Conservation (phyloP, 2,329 filamentous ascomycete species). For the Neofusicoccum laricinum region DNA sequence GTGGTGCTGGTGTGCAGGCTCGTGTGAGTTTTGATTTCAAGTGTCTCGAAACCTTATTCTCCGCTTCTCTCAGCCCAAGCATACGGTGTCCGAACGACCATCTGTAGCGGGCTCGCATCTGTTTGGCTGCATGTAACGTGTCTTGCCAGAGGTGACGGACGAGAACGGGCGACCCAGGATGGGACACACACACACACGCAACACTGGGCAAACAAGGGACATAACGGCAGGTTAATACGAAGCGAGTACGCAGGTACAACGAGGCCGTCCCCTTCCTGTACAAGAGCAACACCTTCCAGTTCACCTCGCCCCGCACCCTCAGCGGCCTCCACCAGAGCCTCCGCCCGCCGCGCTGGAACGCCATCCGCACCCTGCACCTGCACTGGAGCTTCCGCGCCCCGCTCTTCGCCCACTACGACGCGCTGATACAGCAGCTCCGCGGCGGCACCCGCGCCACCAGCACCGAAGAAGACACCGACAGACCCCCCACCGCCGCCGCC, state of each 20-base stretch:
- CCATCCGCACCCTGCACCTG: slow-evolving; percentile 12
- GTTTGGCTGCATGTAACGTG: too few species aligned
- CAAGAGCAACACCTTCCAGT: slow-evolving; percentile 12
- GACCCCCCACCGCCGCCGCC: background rate
- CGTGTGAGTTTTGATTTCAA: slow-evolving; percentile 3
- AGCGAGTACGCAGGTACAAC: slow-evolving; percentile 2
- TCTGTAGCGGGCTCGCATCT: too few species aligned
- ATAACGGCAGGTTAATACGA: background rate
- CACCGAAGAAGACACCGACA: background rate
- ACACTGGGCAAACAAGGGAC: too few species aligned
- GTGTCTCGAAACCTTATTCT: background rate
- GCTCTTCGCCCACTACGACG: slow-evolving; percentile 7
- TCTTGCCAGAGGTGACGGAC: too few species aligned
- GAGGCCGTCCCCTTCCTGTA: slow-evolving; percentile 15
- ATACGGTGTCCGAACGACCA: too few species aligned
- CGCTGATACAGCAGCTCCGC: background rate
- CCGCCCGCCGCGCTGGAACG: background rate
- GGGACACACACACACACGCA: too few species aligned
- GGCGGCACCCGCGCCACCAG: too few species aligned
- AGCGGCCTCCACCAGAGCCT: background rate
- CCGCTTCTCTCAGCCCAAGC: background rate
- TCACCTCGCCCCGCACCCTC: slow-evolving; percentile 11
- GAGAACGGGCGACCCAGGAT: too few species aligned
- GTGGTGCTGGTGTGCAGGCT: background rate
- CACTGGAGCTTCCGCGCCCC: slow-evolving; percentile 15